These are phyloP conservation scores for Phytophthora lateralis DNA, from an alignment of 352 stramenopile species.

Conservation along the genomic window DNA sequence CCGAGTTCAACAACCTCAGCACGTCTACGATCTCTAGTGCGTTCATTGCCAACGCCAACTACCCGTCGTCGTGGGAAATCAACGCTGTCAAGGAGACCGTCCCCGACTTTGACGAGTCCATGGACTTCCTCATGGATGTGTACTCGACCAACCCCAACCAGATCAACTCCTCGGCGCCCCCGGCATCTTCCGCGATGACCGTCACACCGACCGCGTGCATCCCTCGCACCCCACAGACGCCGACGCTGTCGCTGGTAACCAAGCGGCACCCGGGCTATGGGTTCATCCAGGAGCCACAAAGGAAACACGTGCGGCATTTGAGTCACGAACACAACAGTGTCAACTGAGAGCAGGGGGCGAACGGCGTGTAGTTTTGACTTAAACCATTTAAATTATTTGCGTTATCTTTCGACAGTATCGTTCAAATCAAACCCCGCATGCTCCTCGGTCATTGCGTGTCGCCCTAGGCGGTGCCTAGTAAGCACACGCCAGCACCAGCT, in stretches of 20 bases:
- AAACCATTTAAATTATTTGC: conserved; percentile 39
- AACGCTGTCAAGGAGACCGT: conserved; percentile 32
- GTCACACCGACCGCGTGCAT: conserved; percentile 39
- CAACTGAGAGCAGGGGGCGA: conserved; percentile 25
- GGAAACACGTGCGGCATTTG: conserved; percentile 21
- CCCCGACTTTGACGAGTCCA: conserved; percentile 76
- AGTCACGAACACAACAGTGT: conserved; percentile 11
- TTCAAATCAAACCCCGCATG: neutral
- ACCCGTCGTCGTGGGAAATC: conserved; percentile 38
- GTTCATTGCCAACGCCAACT: conserved; percentile 42
- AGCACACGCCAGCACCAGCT: neutral
- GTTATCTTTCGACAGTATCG: conserved; percentile 28
- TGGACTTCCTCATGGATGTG: conserved; percentile 85
- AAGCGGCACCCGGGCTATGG: conserved; percentile 30
- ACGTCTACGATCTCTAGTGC: conserved; percentile 48
- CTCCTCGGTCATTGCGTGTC: neutral
- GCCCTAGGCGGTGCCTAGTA: neutral
- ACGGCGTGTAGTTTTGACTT: conserved; percentile 28
- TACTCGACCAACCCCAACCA: conserved; percentile 60
- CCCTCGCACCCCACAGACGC: conserved; percentile 28
- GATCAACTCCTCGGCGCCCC: conserved; percentile 24
- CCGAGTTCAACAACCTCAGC: conserved; percentile 45
- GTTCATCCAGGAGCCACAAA: conserved; percentile 10
- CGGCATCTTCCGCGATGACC: conserved; percentile 8
- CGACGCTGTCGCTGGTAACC: conserved; percentile 16